Conservation (phyloP, 2,329 filamentous ascomycete genomes). For the Pseudogymnoascus sp. region DNA sequence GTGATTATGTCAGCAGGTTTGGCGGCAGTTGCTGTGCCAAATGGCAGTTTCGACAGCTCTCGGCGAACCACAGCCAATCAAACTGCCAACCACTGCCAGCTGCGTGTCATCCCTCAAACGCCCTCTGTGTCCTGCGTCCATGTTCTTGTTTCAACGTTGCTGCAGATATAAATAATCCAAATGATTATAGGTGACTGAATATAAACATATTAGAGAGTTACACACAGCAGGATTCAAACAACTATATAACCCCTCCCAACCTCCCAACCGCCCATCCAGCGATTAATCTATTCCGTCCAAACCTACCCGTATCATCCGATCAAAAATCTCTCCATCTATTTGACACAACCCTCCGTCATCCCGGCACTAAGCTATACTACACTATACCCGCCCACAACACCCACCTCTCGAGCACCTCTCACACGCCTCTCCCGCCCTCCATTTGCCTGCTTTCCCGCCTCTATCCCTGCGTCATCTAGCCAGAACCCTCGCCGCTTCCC, state of each 20-base stretch:
- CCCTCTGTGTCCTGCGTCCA: background rate
- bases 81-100: background rate
- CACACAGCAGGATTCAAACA: background rate
- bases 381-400: background rate
- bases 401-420: background rate
- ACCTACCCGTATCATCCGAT: background rate
- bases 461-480: constrained; percentile 5
- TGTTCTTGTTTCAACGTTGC: background rate
- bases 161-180: background rate
- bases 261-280: background rate
- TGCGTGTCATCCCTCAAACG: constrained; percentile 3
- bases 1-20: background rate
- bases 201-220: background rate
- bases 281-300: background rate
- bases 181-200: background rate
- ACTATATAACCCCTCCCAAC: background rate
- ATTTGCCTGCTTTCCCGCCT: background rate
- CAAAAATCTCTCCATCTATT: background rate
- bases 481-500: background rate
- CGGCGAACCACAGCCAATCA: background rate
- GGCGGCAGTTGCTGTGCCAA: constrained; percentile 3
- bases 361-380: background rate
- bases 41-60: background rate
- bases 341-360: constrained; percentile 3
- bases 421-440: constrained; percentile 2